Conservation (phyloP, 495 filamentous ascomycete genomes). For the Aspergillus taichungensis region DNA sequence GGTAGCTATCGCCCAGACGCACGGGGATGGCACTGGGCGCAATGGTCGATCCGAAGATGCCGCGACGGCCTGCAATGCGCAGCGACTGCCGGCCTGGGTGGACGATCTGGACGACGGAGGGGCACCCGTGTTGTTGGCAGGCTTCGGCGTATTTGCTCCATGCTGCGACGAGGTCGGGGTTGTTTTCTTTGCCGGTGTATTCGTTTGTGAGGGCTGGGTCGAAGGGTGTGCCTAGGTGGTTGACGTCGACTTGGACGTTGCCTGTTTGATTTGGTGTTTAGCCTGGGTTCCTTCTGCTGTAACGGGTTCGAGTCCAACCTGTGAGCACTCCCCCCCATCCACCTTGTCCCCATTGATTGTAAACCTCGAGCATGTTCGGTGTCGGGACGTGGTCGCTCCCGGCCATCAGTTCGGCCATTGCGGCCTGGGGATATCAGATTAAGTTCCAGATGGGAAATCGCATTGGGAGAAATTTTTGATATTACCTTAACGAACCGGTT, state of each 20-base stretch:
- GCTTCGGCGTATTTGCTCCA: slow-evolving; percentile 42
- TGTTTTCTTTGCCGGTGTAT: slow-evolving; percentile 22
- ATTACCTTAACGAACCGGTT: slow-evolving; percentile 46
- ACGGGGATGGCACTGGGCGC: slow-evolving; percentile 40
- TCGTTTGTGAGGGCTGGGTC: slow-evolving; percentile 33
- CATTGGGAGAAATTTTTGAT: background rate
- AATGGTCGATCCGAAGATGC: slow-evolving; percentile 36
- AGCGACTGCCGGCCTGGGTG: slow-evolving; percentile 52
- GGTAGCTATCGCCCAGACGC: slow-evolving; percentile 24
- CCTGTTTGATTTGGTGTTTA: slow-evolving; percentile 18
- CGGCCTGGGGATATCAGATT: slow-evolving; percentile 22
- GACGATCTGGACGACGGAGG: slow-evolving; percentile 46
- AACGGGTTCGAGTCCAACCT: slow-evolving; percentile 18
- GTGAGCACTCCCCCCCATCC: slow-evolving; percentile 43
- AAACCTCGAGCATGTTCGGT: slow-evolving; percentile 25
- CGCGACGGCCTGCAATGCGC: slow-evolving; percentile 32
- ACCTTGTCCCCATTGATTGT: slow-evolving; percentile 42
- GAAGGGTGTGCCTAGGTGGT: slow-evolving; percentile 35
- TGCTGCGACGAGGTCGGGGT: slow-evolving; percentile 19
- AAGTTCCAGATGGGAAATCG: background rate
- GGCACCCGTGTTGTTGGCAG: slow-evolving; percentile 37
- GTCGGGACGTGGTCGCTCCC: slow-evolving; percentile 21
- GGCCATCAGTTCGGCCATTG: slow-evolving; percentile 42
- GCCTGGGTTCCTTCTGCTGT: no score
- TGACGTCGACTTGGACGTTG: slow-evolving; percentile 49